A percentile compares a stretch with the other conserved stretches of the same genome.
Evolutionary conservation across 2,329 filamentous ascomycete genomes (phyloP).

Genomic region (Clarireedia hainanense): DNA sequence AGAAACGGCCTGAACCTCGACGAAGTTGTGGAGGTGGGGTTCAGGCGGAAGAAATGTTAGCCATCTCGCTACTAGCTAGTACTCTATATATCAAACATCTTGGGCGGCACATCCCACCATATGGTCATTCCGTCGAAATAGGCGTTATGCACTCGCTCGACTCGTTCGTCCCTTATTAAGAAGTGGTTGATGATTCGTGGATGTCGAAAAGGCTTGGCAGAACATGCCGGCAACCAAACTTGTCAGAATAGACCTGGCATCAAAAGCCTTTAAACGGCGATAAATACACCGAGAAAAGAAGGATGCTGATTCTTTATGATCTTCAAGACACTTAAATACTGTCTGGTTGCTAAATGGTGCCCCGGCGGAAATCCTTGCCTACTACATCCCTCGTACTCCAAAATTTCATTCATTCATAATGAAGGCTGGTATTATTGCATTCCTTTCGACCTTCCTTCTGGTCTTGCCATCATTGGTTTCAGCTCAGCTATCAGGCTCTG

Average conservation of each 20-base stretch:
- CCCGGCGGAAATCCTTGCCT: background rate
- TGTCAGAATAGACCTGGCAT: background rate
- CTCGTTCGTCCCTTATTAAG: background rate
- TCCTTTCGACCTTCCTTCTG: conserved; percentile 4
- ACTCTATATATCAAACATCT: background rate
- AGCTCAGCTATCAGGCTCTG: conserved; percentile 20
- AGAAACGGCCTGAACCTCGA: background rate
- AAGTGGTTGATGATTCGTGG: background rate
- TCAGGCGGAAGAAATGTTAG: background rate
- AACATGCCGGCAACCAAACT: background rate
- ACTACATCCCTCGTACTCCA: background rate
- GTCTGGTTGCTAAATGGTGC: background rate
- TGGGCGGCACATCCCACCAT: background rate
- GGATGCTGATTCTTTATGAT: background rate
- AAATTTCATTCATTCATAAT: conserved; percentile 4
- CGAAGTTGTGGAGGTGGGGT: background rate
- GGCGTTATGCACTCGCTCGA: background rate
- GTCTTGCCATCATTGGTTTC: conserved; percentile 9
- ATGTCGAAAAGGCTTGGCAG: background rate
- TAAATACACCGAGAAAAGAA: background rate
- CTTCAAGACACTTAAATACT: background rate
- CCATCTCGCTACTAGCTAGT: background rate
- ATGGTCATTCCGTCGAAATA: background rate
- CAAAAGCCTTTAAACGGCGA: background rate
- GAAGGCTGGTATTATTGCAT: conserved; percentile 10